These are phyloP conservation scores for Roridomyces roridus DNA, from an alignment of 768 basidiomycete species.

Conservation along the genomic window DNA sequence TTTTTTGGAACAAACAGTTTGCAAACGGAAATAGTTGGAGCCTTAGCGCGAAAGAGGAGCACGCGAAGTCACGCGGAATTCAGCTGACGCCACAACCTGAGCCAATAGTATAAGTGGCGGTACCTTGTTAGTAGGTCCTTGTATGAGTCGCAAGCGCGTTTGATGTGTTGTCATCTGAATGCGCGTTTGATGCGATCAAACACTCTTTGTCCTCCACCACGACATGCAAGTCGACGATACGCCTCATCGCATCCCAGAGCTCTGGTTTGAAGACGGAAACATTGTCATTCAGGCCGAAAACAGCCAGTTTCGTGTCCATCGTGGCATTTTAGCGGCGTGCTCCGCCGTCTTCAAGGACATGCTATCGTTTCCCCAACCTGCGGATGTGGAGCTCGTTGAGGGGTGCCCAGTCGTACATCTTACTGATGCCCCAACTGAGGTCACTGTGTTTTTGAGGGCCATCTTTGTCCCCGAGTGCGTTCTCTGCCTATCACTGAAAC, in stretches of 20 bases:
- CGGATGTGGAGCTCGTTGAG: conserved; percentile 12
- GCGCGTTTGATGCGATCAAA: no score
- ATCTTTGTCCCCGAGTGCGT: conserved; percentile 12
- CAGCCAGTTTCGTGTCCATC: conserved; percentile 21
- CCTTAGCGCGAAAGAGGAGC: no score
- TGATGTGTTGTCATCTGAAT: no score
- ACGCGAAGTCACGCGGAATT: no score
- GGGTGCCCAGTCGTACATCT: conserved; percentile 23
- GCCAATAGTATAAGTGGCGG: no score
- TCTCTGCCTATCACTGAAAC: neutral
- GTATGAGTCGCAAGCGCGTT: no score
- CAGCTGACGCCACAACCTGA: no score
- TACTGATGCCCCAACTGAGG: conserved; percentile 10
- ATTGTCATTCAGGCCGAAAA: conserved; percentile 22
- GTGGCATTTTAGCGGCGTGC: conserved; percentile 1
- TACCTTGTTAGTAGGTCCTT: no score
- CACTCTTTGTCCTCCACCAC: no score
- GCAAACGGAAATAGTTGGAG: no score
- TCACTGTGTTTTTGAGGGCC: conserved; percentile 6
- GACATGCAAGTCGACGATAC: neutral
- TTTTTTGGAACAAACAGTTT: no score
- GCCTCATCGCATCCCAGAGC: neutral
- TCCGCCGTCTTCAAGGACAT: conserved; percentile 14
- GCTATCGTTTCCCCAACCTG: conserved; percentile 13
- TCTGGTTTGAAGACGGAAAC: conserved; percentile 28